Percentiles rank a stretch among this genome's conserved stretches.
phyloP scores from a whole-genome alignment of 768 basidiomycete species.

The Termitomyces sp. region DNA sequence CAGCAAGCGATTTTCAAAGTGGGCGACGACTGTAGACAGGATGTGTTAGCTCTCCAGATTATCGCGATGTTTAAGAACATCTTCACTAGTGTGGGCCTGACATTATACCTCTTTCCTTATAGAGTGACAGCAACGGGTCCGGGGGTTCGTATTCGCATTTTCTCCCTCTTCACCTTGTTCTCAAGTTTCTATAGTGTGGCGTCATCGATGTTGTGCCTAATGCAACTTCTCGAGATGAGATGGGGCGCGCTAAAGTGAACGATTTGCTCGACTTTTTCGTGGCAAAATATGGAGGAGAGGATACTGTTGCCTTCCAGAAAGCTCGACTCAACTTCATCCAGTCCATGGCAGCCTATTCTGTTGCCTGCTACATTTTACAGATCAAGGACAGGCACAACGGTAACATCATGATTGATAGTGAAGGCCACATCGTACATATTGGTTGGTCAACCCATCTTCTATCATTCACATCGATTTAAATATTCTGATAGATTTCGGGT shows the following conservation, averaged over 20 bases:
- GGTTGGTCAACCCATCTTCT: slow-evolving; percentile 46
- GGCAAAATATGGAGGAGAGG: slow-evolving; percentile 87
- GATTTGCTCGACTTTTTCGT: slow-evolving; percentile 94
- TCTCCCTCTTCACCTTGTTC: not conserved
- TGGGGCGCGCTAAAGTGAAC: slow-evolving; percentile 98
- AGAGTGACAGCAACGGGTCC: slow-evolving; percentile 96
- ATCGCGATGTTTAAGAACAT: slow-evolving; percentile 99
- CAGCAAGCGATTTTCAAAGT: slow-evolving; percentile 99
- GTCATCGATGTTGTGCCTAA: slow-evolving; percentile 99
- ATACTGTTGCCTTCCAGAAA: slow-evolving; percentile 85
- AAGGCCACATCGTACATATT: slow-evolving; percentile 95
- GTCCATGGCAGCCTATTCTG: slow-evolving; percentile 98
- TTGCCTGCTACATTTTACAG: slow-evolving; percentile 96
- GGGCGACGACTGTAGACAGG: slow-evolving; percentile 98
- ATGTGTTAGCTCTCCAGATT: slow-evolving; percentile 93
- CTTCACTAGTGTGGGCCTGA: slow-evolving; percentile 84
- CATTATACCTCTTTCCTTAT: slow-evolving; percentile 91
- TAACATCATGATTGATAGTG: slow-evolving; percentile 99
- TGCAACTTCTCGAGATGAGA: slow-evolving; percentile 96
- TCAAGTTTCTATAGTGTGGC: slow-evolving; percentile 62
- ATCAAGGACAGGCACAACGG: slow-evolving; percentile 99
- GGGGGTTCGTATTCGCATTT: slow-evolving; percentile 56
- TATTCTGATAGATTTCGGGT: slow-evolving; percentile 76
- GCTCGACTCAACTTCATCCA: slow-evolving; percentile 96
- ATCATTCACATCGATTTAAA: not conserved